A percentile compares a stretch with the other conserved stretches of the same genome.
These are phyloP conservation scores for Elsinoe ampelina DNA, from an alignment of 2,329 filamentous ascomycete species.

Conservation along the genomic window DNA sequence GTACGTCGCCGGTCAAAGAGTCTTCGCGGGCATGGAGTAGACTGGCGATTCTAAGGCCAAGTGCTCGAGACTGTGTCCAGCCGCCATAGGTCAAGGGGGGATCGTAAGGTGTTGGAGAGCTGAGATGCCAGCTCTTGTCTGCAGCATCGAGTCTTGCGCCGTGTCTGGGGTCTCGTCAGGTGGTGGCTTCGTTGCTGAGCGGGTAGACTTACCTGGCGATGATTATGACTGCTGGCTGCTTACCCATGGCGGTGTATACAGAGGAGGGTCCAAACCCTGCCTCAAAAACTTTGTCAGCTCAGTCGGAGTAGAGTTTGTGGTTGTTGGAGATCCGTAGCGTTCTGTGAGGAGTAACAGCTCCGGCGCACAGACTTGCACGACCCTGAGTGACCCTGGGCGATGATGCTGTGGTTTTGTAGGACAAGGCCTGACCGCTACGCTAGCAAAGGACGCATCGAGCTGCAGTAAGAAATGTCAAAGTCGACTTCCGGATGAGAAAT, in stretches of 20 bases:
- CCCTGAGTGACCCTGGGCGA: not conserved
- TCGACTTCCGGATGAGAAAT: not conserved
- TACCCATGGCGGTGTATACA: conserved; percentile 27
- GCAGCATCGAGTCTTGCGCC: conserved; percentile 89
- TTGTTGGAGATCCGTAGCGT: not conserved
- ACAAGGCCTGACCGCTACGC: not conserved
- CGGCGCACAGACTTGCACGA: conserved; percentile 3
- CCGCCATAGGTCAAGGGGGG: conserved; percentile 90
- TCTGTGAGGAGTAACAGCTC: not conserved
- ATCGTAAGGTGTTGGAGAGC: conserved; percentile 89
- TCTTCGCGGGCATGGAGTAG: conserved; percentile 48
- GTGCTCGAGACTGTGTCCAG: conserved; percentile 74
- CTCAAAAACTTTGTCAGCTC: not conserved
- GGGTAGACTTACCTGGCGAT: conserved; percentile 35
- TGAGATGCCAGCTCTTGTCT: conserved; percentile 90
- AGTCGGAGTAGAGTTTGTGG: not conserved
- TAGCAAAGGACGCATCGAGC: not conserved
- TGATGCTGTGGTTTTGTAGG: not conserved
- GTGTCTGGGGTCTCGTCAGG: conserved; percentile 49
- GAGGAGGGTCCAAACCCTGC: conserved; percentile 7
- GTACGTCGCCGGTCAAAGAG: conserved; percentile 25
- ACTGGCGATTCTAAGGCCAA: conserved; percentile 75
- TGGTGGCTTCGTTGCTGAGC: not conserved
- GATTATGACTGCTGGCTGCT: conserved; percentile 40
- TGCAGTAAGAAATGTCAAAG: not conserved